Evolutionary conservation across 176 grass and related monocot species (phyloP).

Genomic region (Oryza australiensis): DNA sequence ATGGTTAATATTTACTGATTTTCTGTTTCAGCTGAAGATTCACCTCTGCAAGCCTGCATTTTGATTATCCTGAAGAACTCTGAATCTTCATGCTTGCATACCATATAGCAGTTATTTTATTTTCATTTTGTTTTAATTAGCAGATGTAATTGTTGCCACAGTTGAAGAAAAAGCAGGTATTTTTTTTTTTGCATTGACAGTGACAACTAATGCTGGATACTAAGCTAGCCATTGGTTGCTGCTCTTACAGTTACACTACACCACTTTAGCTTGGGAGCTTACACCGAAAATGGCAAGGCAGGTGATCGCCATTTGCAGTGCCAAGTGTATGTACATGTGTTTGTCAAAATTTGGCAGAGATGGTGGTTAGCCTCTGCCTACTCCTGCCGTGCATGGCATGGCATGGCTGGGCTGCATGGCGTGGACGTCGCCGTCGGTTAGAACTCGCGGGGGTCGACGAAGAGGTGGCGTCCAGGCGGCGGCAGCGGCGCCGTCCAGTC

Average conservation of each 20-base stretch:
- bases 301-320: slow-evolving; percentile 40
- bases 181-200: slow-evolving; percentile 9
- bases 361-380: slow-evolving; percentile 27
- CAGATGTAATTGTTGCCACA: slow-evolving; percentile 17
- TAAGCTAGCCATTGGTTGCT: background rate
- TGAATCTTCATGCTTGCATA: background rate
- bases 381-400: slow-evolving; percentile 23
- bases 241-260: slow-evolving; percentile 41
- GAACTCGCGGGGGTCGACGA: slow-evolving; percentile 76
- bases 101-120: background rate
- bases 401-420: background rate
- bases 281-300: slow-evolving; percentile 38
- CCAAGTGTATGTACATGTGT: slow-evolving; percentile 38
- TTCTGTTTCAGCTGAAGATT: background rate
- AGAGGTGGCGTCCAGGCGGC: slow-evolving; percentile 30
- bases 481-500: slow-evolving; percentile 42
- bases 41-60: background rate
- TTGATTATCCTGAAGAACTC: background rate
- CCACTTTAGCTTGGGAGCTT: slow-evolving; percentile 20
- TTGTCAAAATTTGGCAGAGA: slow-evolving; percentile 54
- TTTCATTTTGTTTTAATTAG: background rate
- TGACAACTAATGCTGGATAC: slow-evolving; percentile 1
- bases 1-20: background rate
- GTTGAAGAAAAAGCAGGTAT: background rate
- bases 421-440: slow-evolving; percentile 34